Percentiles rank a stretch among this genome's conserved stretches.
phyloP scores from a whole-genome alignment of 805 yeast species.

The Hemisphaericaspora nanyangensis region DNA sequence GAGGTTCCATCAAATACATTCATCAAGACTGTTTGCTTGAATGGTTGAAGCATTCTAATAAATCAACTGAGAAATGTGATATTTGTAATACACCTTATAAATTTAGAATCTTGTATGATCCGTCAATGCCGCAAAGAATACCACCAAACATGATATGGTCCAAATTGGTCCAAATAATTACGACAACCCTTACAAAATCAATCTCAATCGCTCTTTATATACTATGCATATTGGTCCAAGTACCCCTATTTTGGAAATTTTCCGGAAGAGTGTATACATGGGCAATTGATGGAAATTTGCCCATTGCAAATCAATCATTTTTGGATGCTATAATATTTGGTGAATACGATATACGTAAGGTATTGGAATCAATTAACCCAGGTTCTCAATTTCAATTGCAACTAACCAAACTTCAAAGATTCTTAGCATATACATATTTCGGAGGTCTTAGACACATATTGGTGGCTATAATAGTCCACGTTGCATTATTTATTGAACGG shows the following conservation, averaged over 20 bases:
- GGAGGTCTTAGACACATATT: slow-evolving; percentile 38
- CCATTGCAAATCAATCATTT: slow-evolving; percentile 25
- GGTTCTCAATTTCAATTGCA: slow-evolving; percentile 7
- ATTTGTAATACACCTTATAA: slow-evolving; percentile 76
- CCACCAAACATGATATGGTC: slow-evolving; percentile 50
- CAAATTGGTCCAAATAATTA: slow-evolving; percentile 25
- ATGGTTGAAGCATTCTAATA: slow-evolving; percentile 74
- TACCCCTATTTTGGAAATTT: slow-evolving; percentile 58
- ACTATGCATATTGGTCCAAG: slow-evolving; percentile 44
- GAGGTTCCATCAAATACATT: slow-evolving; percentile 88
- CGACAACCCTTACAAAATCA: slow-evolving; percentile 13
- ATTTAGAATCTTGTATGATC: slow-evolving; percentile 62
- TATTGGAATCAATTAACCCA: slow-evolving; percentile 2
- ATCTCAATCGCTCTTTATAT: slow-evolving; percentile 31
- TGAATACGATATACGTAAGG: slow-evolving; percentile 13
- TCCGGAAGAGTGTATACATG: slow-evolving; percentile 52
- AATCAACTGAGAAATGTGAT: slow-evolving; percentile 67
- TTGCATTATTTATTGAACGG: slow-evolving; percentile 54
- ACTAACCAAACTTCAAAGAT: slow-evolving; percentile 18
- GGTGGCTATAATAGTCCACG: slow-evolving; percentile 35
- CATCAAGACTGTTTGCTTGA: slow-evolving; percentile 89
- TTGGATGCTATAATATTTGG: slow-evolving; percentile 39
- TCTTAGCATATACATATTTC: slow-evolving; percentile 30
- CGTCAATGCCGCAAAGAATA: slow-evolving; percentile 58
- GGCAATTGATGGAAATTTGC: slow-evolving; percentile 51